Evolutionary conservation across 23 red algal genomes (phyloP), one percentile per base, ranked within the genome.

Genomic region (Porphyridium purpureum): DNA sequence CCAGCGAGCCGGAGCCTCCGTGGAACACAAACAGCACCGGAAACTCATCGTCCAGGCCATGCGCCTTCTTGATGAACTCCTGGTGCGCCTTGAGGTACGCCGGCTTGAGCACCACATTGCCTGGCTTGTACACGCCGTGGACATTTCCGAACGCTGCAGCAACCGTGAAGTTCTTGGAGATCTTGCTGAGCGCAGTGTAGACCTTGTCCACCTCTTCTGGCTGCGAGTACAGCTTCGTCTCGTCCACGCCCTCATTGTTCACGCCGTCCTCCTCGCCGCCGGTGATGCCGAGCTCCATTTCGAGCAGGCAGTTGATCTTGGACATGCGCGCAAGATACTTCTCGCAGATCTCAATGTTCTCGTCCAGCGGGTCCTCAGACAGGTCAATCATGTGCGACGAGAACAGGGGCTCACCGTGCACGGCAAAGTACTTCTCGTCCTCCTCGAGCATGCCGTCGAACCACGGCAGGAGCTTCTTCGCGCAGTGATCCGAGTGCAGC

Each of bases 271-370:
- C 74, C 33, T 80, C 74, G 14, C 74, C 74, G 5, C 74, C 74
- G 29, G 74, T 80, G 44, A 80, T 80, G 22, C 74, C 74, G 51
- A 80, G 62, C 34, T 80, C 74, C 74, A 80, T 80, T 35, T 80
- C 74, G 17, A 80, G 55, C 52, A 80, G 24, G 22, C 74, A 80
- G 35, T 80, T 59, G 52, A 80, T 80, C 62, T 80, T 70, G 17
- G 35, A 40, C 74, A 80, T 80, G 28, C 64, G 62, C 33, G 19
- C 24, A 1, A 80, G 33, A 42, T 80, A 80, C 62, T 70, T 60
- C 3, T 55, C 61, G 40, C 74, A 80, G 35, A 70, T 23, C 29
- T 80, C 60, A 59, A 80, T 80, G 49, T 80, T 80, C 62, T 80
- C 74, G 47, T 80, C 62, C 38, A 69, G 62, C 11, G 64, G 62